Conservation (phyloP, 306 rosid genomes). For the Fragaria iinumae region DNA sequence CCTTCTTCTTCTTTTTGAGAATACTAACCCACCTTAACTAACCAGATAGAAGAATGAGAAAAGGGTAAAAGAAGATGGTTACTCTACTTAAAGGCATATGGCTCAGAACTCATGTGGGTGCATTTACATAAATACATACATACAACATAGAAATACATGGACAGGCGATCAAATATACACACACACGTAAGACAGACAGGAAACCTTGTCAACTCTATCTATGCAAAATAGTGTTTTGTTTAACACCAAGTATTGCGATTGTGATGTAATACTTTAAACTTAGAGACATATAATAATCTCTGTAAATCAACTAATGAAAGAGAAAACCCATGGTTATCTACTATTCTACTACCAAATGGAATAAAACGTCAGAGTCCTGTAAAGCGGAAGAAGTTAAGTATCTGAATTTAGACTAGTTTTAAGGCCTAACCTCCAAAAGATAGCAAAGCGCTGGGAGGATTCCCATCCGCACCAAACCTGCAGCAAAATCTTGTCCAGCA, state of each 20-base stretch:
- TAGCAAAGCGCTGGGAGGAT: conserved; percentile 71
- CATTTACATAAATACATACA: background rate
- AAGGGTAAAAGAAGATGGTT: background rate
- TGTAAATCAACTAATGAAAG: background rate
- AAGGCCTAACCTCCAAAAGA: conserved; percentile 75
- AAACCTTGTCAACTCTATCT: background rate
- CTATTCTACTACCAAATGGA: background rate
- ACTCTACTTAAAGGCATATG: background rate
- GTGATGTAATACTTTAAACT: background rate
- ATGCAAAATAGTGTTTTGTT: background rate
- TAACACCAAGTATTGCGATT: background rate
- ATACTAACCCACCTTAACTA: background rate
- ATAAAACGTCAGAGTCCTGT: background rate
- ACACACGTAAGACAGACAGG: background rate
- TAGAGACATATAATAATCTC: background rate
- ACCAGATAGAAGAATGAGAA: background rate
- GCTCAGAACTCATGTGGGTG: background rate
- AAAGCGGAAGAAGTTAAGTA: conserved; percentile 1
- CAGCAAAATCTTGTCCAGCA: conserved; percentile 91
- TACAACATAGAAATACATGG: background rate
- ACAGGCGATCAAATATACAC: background rate
- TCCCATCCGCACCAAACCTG: conserved; percentile 94
- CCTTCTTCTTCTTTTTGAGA: background rate
- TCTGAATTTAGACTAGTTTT: conserved; percentile 1
- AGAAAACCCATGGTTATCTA: background rate